phyloP scores from a whole-genome alignment of 352 stramenopile genomes.

The Globisporangium perplexum region DNA sequence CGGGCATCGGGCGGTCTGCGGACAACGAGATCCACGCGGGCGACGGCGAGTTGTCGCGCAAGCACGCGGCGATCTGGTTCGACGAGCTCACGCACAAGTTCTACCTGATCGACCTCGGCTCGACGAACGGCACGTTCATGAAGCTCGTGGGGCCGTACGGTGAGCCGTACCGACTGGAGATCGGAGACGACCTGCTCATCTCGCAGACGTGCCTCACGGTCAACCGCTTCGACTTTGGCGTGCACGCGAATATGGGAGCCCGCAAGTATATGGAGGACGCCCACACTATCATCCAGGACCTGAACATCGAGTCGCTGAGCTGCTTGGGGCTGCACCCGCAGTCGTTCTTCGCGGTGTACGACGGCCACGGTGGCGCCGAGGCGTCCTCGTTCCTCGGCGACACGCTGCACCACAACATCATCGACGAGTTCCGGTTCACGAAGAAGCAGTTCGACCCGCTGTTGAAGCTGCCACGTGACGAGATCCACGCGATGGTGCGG shows the following conservation, averaged over 20 bases:
- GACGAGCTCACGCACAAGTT: slow-evolving; percentile 71
- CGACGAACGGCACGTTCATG: slow-evolving; percentile 95
- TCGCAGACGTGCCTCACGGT: slow-evolving; percentile 95
- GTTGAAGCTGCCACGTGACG: slow-evolving; percentile 28
- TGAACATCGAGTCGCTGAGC: slow-evolving; percentile 57
- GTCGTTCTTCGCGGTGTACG: slow-evolving; percentile 95
- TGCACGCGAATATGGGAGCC: slow-evolving; percentile 91
- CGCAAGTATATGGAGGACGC: slow-evolving; percentile 96
- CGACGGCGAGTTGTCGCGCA: slow-evolving; percentile 93
- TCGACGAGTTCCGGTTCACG: slow-evolving; percentile 42
- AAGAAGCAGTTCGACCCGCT: slow-evolving; percentile 40
- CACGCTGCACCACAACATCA: slow-evolving; percentile 62
- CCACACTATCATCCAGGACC: slow-evolving; percentile 92
- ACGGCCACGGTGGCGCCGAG: slow-evolving; percentile 94
- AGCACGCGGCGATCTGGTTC: slow-evolving; percentile 93
- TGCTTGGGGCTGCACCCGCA: slow-evolving; percentile 66
- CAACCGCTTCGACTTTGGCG: slow-evolving; percentile 96
- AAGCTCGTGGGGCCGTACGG: slow-evolving; percentile 91
- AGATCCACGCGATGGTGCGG: slow-evolving; percentile 44
- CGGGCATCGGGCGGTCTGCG: slow-evolving; percentile 75
- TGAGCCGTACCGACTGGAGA: slow-evolving; percentile 89
- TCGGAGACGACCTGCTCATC: slow-evolving; percentile 95
- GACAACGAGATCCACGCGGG: slow-evolving; percentile 92
- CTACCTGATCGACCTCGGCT: slow-evolving; percentile 83
- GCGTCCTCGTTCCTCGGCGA: slow-evolving; percentile 89